phyloP scores from a whole-genome alignment of 345 rosid genomes.

The Lepidium aucheri region DNA sequence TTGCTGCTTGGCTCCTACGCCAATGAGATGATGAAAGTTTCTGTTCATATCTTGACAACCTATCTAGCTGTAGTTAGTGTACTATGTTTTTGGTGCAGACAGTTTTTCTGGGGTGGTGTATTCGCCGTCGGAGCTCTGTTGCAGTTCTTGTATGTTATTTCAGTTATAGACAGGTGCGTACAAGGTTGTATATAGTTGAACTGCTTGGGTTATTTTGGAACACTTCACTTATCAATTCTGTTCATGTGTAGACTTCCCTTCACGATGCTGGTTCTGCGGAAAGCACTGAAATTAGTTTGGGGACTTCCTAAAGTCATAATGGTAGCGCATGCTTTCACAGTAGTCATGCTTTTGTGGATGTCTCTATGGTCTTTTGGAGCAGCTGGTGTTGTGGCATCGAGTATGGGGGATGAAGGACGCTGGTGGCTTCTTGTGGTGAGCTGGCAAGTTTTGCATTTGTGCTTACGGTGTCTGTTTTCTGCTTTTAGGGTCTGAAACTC shows the following conservation, averaged over 20 bases:
- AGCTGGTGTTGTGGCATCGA: slow-evolving; percentile 87
- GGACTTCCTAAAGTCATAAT: slow-evolving; percentile 79
- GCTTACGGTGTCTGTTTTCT: not conserved
- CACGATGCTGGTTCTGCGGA: slow-evolving; percentile 76
- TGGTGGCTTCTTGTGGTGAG: slow-evolving; percentile 99
- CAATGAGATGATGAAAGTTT: slow-evolving; percentile 77
- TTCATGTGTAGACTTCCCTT: slow-evolving; percentile 69
- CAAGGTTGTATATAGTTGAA: not conserved
- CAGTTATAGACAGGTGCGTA: slow-evolving; percentile 88
- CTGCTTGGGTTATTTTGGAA: not conserved
- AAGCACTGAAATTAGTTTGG: slow-evolving; percentile 84
- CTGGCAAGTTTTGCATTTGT: slow-evolving; percentile 80
- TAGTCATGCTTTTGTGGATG: slow-evolving; percentile 84
- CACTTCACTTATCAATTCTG: not conserved
- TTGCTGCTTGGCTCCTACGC: slow-evolving; percentile 69
- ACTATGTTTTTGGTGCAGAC: slow-evolving; percentile 79
- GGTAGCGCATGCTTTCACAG: slow-evolving; percentile 72
- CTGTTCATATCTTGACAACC: slow-evolving; percentile 84
- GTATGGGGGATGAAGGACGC: slow-evolving; percentile 51
- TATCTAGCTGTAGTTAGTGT: slow-evolving; percentile 90
- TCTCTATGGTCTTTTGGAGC: slow-evolving; percentile 86
- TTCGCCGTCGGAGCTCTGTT: slow-evolving; percentile 72
- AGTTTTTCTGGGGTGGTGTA: slow-evolving; percentile 72
- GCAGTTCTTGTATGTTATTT: slow-evolving; percentile 91
- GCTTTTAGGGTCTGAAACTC: not conserved